A percentile compares a stretch with the other conserved stretches of the same genome.
Evolutionary conservation across 2,329 filamentous ascomycete genomes (phyloP).

Genomic region (Penicillium sp.): DNA sequence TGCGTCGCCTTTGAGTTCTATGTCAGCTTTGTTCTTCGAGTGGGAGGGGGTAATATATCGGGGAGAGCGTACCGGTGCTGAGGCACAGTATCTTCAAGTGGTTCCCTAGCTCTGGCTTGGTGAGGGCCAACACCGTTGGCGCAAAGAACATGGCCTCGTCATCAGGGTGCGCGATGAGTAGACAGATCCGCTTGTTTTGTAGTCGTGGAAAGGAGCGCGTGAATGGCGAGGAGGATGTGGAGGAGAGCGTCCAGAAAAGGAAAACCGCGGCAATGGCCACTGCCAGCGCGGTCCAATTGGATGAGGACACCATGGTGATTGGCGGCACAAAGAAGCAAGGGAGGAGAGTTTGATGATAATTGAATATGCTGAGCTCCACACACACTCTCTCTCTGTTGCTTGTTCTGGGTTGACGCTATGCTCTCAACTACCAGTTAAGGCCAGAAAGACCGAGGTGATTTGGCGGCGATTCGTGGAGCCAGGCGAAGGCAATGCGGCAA

Average conservation of each 20-base stretch:
- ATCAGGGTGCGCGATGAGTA: slow-evolving; percentile 95
- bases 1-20: slow-evolving; percentile 66
- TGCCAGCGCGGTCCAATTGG: slow-evolving; percentile 34
- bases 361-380: background rate
- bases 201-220: slow-evolving; percentile 61
- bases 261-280: slow-evolving; percentile 47
- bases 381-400: too few relatives aligned
- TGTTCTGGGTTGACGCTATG: background rate
- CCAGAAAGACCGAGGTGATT: background rate
- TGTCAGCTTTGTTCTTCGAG: background rate
- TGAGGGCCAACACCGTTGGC: slow-evolving; percentile 83
- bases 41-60: background rate
- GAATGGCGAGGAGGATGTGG: slow-evolving; percentile 45
- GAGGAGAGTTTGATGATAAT: background rate
- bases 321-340: background rate
- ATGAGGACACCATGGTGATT: slow-evolving; percentile 23
- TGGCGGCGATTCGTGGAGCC: background rate
- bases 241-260: slow-evolving; percentile 48
- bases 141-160: slow-evolving; percentile 99
- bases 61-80: slow-evolving; percentile 68
- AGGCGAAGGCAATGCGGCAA: background rate
- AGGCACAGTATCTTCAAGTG: slow-evolving; percentile 93
- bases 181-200: slow-evolving; percentile 81
- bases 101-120: slow-evolving; percentile 77
- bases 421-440: background rate